phyloP scores from a whole-genome alignment of 2,329 filamentous ascomycete species.

The Myriosclerotinia scirpicola region DNA sequence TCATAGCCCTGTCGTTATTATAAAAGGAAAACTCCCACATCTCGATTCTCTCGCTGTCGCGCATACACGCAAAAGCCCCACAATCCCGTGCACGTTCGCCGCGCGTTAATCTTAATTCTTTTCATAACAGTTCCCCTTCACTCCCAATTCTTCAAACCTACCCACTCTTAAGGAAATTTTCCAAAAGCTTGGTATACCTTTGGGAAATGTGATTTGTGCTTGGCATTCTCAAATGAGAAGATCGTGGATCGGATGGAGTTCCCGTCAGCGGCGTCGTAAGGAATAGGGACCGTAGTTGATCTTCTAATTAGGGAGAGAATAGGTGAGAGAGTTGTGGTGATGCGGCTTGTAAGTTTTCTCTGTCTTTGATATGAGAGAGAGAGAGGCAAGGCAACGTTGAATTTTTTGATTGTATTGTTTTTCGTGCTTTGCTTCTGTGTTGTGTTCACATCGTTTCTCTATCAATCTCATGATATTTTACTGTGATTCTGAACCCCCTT shows the following conservation, averaged over 20 bases:
- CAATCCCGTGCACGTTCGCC: slow-evolving; percentile 14
- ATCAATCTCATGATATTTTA: too few relatives aligned
- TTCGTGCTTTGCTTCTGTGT: not conserved
- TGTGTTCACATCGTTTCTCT: not conserved
- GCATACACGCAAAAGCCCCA: slow-evolving; percentile 15
- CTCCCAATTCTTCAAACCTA: not conserved
- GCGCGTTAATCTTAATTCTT: slow-evolving; percentile 13
- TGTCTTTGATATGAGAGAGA: not conserved
- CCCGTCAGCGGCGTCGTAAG: not conserved
- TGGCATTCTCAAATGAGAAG: not conserved
- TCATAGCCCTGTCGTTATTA: not conserved
- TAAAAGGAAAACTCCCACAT: not conserved
- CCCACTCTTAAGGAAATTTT: not conserved
- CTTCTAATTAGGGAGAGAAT: not conserved
- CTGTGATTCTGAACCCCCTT: not conserved
- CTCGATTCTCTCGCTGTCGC: slow-evolving; percentile 1
- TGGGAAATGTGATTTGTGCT: slow-evolving; percentile 1
- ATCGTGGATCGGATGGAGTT: not conserved
- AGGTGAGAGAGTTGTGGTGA: not conserved
- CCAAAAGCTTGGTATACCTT: slow-evolving; percentile 5
- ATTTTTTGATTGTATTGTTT: not conserved
- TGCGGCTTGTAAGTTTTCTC: not conserved
- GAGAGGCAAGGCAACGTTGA: not conserved
- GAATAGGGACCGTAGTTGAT: not conserved
- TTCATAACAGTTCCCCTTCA: not conserved